Evolutionary conservation across 208 protist species (phyloP), one percentile per base, ranked within the genome.

Genomic region (Leishmania gerbilli): DNA sequence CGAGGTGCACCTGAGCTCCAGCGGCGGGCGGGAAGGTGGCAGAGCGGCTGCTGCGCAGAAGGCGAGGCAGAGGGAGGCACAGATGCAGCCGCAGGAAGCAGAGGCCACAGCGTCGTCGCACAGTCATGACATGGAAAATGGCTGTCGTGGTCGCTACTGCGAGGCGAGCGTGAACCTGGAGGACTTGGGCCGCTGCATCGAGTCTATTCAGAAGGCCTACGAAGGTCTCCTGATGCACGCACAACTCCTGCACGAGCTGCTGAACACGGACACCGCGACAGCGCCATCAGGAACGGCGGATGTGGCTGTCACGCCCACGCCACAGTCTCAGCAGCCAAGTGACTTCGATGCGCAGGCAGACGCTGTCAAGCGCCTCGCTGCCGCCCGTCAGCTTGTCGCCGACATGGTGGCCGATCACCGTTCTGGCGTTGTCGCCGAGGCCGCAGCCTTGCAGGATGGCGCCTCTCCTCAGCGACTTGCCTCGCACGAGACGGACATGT

Each of bases 181-280:
- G 3, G 72, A 86, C 5, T 82, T 97, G 3, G 91, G 90, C 34
- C 64, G 62, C 27, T 90, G 89, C 74, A 85, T 95, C 7, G 88
- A 87, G 49, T 76, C 80, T n/a, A 90, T 94, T 55, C 91, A 95
- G 72, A 75, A 81, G 31, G 87, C 91, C 19, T 94, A 95, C 84
- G 86, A 92, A 8, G 79, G 92, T 49, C 42, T 92, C 13, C 74
- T 90, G 37, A 58, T 51, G 11, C 86, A 93, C 27, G 75, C 87
- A 5, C 69, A 87, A 24, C 37, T 89, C 13, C 51, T 95, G 76
- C 83, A 87, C 21, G 85, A 93, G 40, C 37, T 94, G 40, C 71
- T 95, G 15, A 53, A 60, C 21, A 37, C 40, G 19, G 47, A 62
- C 8, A 34, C 55, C 19, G 45, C 49, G 27, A 31, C 3, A 74